Base-by-base conservation (phyloP, 495 filamentous ascomycete genomes). In the Pyronema omphalodes region DNA sequence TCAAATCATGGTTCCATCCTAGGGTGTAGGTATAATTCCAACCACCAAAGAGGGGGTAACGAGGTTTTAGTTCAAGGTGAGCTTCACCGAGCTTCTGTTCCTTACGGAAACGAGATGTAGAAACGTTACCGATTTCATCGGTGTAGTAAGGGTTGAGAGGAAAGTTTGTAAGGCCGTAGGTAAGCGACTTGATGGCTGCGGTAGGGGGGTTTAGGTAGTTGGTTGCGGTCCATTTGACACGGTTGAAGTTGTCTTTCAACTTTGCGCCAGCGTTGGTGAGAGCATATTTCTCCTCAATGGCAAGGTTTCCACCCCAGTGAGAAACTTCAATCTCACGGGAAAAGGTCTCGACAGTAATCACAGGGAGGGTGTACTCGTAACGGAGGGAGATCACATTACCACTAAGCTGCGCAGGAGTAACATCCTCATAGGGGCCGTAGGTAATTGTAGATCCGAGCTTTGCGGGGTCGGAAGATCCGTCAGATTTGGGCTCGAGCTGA, bases 21-120 rank as follows among this genome's bases (percentile, higher is more conserved):
- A 95, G 76, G 44, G 81, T 82, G 71, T 95, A 98, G 57, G 82
- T 88, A 65, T 93, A 95, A 68, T 93, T 94, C 91, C 91, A 98
- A 49, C 85, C 86, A 45, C 91, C 91, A 63, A 96, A 96, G 19
- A 98, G 65, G 7, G 91, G 91, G 67, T 86, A 98, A 33, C 91
- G 76, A 12, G 93, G 93, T 69, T 84, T 87, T 56, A 95, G 76
- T 69, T 95, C 91, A 39, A 96, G 76, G 53, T 77, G 71, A 35
- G 84, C 86, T 61, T 93, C 87, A 29, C 23, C 23, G 5, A 5
- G 23, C 1, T 82, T 76, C 66, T 74, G 75, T 58, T 79, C 83
- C 54, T 77, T 81, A 54, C 91, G 77, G 74, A 88, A 98, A 60
- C 78, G 77, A 53, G 85, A 93, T 29, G 91, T 98, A 15, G 86